Evolutionary conservation across 2,329 filamentous ascomycete species (phyloP).

Genomic region (Sarocladiaceae sp.): DNA sequence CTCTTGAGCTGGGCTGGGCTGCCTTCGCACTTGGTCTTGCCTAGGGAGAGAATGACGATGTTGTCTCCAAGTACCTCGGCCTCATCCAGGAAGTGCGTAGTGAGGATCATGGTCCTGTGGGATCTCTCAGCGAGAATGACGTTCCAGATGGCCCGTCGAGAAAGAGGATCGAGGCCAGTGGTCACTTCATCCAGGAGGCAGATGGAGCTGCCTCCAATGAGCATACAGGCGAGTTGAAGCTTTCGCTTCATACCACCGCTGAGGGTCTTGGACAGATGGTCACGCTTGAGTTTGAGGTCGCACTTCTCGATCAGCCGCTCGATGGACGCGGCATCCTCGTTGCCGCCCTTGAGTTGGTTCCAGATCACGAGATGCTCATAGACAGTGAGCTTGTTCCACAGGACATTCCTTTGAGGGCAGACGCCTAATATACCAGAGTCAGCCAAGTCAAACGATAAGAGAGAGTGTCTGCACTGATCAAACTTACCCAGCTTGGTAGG

Average conservation of each 20-base stretch:
- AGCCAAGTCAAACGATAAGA: slow-evolving; percentile 23
- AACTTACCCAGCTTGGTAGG: slow-evolving; percentile 1
- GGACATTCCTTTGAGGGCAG: slow-evolving; percentile 62
- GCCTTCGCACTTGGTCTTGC: slow-evolving; percentile 54
- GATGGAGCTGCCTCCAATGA: slow-evolving; percentile 59
- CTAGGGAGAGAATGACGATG: slow-evolving; percentile 59
- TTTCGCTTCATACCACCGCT: slow-evolving; percentile 67
- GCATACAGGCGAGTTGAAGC: slow-evolving; percentile 65
- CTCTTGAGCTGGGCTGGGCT: slow-evolving; percentile 60
- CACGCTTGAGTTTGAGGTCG: slow-evolving; percentile 53
- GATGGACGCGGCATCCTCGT: slow-evolving; percentile 39
- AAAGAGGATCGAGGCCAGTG: slow-evolving; percentile 60
- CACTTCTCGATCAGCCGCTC: slow-evolving; percentile 48
- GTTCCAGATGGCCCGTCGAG: slow-evolving; percentile 62
- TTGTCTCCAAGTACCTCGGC: slow-evolving; percentile 62
- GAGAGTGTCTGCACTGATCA: too few relatives aligned
- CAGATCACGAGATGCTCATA: slow-evolving; percentile 59
- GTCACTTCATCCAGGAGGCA: slow-evolving; percentile 67
- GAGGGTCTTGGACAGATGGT: slow-evolving; percentile 48
- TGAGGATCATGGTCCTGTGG: slow-evolving; percentile 57
- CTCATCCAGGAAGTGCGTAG: slow-evolving; percentile 66
- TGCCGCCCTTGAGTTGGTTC: slow-evolving; percentile 49
- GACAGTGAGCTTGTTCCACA: slow-evolving; percentile 61
- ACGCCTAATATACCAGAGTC: slow-evolving; percentile 39
- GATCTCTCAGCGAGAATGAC: slow-evolving; percentile 59